Evolutionary conservation across 1,284 basidiomycete species (phyloP).

Genomic region (Coriolopsis trogii): DNA sequence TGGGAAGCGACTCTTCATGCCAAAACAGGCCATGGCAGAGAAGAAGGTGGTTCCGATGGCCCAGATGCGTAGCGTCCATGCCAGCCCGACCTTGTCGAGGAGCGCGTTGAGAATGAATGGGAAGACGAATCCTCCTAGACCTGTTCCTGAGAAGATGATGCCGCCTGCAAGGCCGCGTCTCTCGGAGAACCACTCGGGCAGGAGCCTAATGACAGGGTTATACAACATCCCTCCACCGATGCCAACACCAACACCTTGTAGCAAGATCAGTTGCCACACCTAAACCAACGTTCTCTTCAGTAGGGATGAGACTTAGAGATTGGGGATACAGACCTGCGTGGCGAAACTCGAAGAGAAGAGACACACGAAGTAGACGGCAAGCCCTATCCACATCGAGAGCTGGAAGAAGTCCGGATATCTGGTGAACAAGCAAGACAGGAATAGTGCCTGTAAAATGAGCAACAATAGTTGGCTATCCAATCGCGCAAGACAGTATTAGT

Average conservation of each 20-base stretch:
- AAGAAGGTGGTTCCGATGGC: conserved; percentile 21
- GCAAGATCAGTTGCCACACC: conserved; percentile 31
- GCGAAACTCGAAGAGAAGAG: conserved; percentile 31
- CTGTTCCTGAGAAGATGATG: conserved; percentile 33
- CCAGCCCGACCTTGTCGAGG: conserved; percentile 25
- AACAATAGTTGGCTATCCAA: too few relatives aligned
- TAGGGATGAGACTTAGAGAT: neutral
- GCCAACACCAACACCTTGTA: conserved; percentile 32
- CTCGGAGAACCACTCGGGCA: conserved; percentile 26
- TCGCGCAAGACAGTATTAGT: too few relatives aligned
- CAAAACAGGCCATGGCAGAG: conserved; percentile 24
- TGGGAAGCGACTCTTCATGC: conserved; percentile 29
- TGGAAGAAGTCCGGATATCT: conserved; percentile 29
- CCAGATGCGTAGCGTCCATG: conserved; percentile 32
- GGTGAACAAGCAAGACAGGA: conserved; percentile 26
- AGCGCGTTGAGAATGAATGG: conserved; percentile 29
- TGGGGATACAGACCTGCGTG: conserved; percentile 16
- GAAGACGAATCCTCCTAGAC: conserved; percentile 31
- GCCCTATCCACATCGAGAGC: conserved; percentile 25
- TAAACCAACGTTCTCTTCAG: neutral
- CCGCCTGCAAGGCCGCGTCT: conserved; percentile 31
- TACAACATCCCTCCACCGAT: conserved; percentile 29
- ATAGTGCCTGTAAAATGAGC: conserved; percentile 22
- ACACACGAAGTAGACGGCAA: conserved; percentile 21
- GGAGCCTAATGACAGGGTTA: conserved; percentile 28